Base-by-base conservation (phyloP, 495 filamentous ascomycete genomes). In the Penicillium turbatum region DNA sequence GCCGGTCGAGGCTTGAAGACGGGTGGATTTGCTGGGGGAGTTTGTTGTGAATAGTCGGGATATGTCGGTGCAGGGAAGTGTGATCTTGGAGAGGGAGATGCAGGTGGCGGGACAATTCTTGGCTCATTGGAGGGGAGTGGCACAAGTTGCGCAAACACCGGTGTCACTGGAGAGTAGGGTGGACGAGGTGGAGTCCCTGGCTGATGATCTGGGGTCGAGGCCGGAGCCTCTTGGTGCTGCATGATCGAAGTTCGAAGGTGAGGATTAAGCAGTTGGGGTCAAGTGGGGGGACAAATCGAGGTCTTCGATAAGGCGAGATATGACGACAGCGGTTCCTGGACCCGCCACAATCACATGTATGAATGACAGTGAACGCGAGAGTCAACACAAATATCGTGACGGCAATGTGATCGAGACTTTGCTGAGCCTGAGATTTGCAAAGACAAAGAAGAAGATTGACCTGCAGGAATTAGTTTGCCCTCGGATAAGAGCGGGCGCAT, bases 121-220 rank as follows among this genome's bases (percentile, higher is more conserved):
- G 68, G 51, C 17, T 61, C 53, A 37, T 60, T 62, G 31, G 65
- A 62, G 12, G 63, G 44, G 52, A 73, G 61, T 16, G 69, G 68
- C 31, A 67, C 66, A 10, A 76, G 71, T 46, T 73, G 70, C 24
- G 70, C 63, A 51, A 77, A 67, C 30, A 72, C 70, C 8, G 75
- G 75, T 4, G 75, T 78, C 26, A 78, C 71, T 17, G 75, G 75
- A 30, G 75, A 78, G 57, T 77, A 78, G 7, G 75, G 70, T 24
- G 75, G 75, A 27, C 69, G 70, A 37, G 73, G 73, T 43, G 74
- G 74, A 17, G 74, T 77, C 27, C 68, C 66, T 36, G 69, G 66
- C 19, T 71, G 67, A 46, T 71, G 66, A 46, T 66, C 51, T 15
- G 36, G 41, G 47, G 21, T 40, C 39, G 54, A 30, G 30, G 55